Evolutionary conservation across 1,284 basidiomycete species (phyloP).

Genomic region (Ceratobasidium sp.): DNA sequence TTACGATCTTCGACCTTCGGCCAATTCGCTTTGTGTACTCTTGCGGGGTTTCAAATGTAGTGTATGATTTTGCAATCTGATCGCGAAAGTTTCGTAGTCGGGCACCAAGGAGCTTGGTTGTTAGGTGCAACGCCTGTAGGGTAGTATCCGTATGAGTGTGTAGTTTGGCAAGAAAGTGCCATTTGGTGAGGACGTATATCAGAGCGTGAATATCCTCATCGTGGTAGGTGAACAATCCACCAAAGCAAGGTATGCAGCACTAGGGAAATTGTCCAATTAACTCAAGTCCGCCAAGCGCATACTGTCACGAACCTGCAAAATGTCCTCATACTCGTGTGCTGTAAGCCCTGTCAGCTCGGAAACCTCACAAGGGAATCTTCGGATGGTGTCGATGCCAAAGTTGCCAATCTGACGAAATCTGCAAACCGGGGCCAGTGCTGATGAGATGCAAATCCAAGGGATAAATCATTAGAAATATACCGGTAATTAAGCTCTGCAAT

Average conservation of each 20-base stretch:
- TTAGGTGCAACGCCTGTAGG: slow-evolving; percentile 42
- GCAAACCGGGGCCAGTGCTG: neutral
- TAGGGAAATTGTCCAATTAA: slow-evolving; percentile 33
- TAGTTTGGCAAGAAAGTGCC: slow-evolving; percentile 51
- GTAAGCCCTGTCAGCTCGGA: slow-evolving; percentile 41
- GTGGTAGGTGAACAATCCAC: slow-evolving; percentile 47
- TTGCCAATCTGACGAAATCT: slow-evolving; percentile 42
- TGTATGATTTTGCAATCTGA: neutral
- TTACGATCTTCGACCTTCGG: slow-evolving; percentile 12
- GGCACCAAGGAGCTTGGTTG: slow-evolving; percentile 44
- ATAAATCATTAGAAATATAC: slow-evolving; percentile 4
- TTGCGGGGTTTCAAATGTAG: slow-evolving; percentile 42
- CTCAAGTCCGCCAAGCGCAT: neutral
- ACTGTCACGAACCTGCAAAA: slow-evolving; percentile 39
- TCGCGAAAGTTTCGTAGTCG: slow-evolving; percentile 41
- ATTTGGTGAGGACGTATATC: slow-evolving; percentile 46
- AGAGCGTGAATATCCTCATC: slow-evolving; percentile 46
- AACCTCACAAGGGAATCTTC: slow-evolving; percentile 36
- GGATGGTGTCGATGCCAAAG: slow-evolving; percentile 40
- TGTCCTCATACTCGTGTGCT: slow-evolving; percentile 42
- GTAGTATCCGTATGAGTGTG: slow-evolving; percentile 48
- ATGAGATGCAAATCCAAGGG: slow-evolving; percentile 43
- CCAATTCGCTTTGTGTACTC: slow-evolving; percentile 44
- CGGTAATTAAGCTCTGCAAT: slow-evolving; percentile 28
- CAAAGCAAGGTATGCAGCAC: slow-evolving; percentile 50